Base-by-base conservation (phyloP, 768 basidiomycete species). In the Leccinellum luteum region DNA sequence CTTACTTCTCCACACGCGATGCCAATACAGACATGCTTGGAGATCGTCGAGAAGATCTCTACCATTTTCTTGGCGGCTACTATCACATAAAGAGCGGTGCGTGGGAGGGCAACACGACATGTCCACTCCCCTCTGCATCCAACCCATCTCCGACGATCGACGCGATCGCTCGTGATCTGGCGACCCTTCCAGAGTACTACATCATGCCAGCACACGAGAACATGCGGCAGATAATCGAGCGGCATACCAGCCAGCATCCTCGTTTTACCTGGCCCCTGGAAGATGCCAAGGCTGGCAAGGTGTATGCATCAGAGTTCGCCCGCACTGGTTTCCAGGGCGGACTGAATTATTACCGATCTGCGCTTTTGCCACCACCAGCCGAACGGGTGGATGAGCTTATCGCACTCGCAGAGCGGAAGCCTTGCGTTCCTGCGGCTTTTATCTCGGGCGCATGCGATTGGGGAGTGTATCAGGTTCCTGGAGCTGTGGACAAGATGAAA, bases 251-350 rank as follows among this genome's bases (percentile, higher is more conserved):
- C 8, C 70, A 72, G 3, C 34, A 65, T 28, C 27, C 57, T 23
- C 35, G 23, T 19, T 51, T 60, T 28, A 32, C 66, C 59, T 87
- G 85, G 85, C 69, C 86, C 9, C 56, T 77, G 4, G 78, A 81
- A 10, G 75, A 72, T 1, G 82, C 81, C 49, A 75, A 84, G 13
- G 67, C 56, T 0, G 64, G 55, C 25, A 48, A 10, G 25, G 76
- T 83, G 12, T 86, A 84, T 62, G 75, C 78, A 2, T 61, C 74
- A 21, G 79, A 80, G 60, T 87, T 78, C 56, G 60, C 63, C 0
- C 73, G 78, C 43, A 83, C 81, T 2, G 84, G 86, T 1, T 86
- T 86, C 57, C 85, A 85, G 64, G 85, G 84, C n/a, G 84, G 81
- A 27, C 67, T 86, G 52, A 84, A 86, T 61, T 71, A 77, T 57